Evolutionary conservation across 2,329 filamentous ascomycete genomes (phyloP).

Genomic region (Fusarium beomiforme): DNA sequence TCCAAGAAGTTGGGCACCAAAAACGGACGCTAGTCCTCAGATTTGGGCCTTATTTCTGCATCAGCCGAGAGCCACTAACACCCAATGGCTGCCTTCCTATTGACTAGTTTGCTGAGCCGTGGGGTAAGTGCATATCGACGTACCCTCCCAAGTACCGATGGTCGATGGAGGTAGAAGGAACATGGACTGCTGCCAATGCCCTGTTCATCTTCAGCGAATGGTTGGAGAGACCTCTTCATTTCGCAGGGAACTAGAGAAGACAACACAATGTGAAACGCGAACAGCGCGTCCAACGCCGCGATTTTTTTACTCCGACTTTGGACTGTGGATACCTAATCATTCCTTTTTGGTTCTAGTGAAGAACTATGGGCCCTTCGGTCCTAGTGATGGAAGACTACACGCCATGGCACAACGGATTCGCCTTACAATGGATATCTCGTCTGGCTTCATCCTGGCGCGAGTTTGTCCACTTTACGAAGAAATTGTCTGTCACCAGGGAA

Average conservation of each 20-base stretch:
- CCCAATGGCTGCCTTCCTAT: conserved; percentile 41
- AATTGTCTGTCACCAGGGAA: conserved; percentile 14
- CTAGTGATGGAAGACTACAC: conserved; percentile 16
- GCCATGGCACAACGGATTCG: conserved; percentile 23
- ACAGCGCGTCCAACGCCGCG: conserved; percentile 15
- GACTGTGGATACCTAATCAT: neutral
- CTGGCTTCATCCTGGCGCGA: conserved; percentile 34
- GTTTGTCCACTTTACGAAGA: conserved; percentile 15
- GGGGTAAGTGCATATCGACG: conserved; percentile 35
- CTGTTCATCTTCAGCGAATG: conserved; percentile 15
- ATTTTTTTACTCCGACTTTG: conserved; percentile 17
- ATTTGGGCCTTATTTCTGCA: conserved; percentile 36
- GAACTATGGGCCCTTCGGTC: neutral
- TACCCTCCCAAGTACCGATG: conserved; percentile 21
- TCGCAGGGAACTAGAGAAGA: conserved; percentile 16
- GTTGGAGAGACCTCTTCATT: neutral
- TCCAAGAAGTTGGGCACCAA: conserved; percentile 43
- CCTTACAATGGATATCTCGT: conserved; percentile 30
- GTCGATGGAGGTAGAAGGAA: conserved; percentile 7
- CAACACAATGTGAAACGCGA: conserved; percentile 28
- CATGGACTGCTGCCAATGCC: neutral
- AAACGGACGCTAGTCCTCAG: conserved; percentile 40
- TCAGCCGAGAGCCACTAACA: conserved; percentile 40
- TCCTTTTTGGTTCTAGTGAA: conserved; percentile 17
- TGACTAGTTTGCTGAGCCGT: conserved; percentile 34